Evolutionary conservation across 192 early-diverging fungal species (phyloP).

Genomic region (Entomortierella parvispora): DNA sequence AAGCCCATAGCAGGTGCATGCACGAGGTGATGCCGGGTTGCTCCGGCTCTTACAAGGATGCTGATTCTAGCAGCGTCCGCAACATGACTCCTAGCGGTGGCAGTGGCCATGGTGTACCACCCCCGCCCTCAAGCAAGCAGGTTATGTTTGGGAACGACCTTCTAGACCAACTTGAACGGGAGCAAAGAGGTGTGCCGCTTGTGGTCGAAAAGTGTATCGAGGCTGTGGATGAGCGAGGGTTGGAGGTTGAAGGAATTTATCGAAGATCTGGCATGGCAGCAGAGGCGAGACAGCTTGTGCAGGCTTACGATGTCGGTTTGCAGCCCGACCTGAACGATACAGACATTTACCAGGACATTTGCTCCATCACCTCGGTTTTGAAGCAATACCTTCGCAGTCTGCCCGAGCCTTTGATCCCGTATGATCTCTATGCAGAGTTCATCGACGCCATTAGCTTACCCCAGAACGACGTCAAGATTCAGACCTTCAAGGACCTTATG

Average conservation of each 20-base stretch:
- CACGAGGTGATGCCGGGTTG: constrained; percentile 1
- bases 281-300: constrained; percentile 69
- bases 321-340: constrained; percentile 57
- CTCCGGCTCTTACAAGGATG: background rate
- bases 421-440: constrained; percentile 70
- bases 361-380: constrained; percentile 75
- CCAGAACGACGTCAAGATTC: constrained; percentile 43
- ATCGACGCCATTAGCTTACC: constrained; percentile 62
- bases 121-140: background rate
- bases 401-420: constrained; percentile 75
- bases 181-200: constrained; percentile 66
- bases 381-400: constrained; percentile 82
- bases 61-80: constrained; percentile 12
- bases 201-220: constrained; percentile 71
- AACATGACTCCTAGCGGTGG: background rate
- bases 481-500: constrained; percentile 54
- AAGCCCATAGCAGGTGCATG: constrained; percentile 55
- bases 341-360: constrained; percentile 69
- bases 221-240: constrained; percentile 66
- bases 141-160: constrained; percentile 74
- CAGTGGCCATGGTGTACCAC: constrained; percentile 18
- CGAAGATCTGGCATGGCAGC: constrained; percentile 76
- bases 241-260: constrained; percentile 82
- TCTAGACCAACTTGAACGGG: constrained; percentile 57
- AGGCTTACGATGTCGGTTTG: constrained; percentile 63